phyloP scores from a whole-genome alignment of 2,329 filamentous ascomycete species.

The Fusarium poae region DNA sequence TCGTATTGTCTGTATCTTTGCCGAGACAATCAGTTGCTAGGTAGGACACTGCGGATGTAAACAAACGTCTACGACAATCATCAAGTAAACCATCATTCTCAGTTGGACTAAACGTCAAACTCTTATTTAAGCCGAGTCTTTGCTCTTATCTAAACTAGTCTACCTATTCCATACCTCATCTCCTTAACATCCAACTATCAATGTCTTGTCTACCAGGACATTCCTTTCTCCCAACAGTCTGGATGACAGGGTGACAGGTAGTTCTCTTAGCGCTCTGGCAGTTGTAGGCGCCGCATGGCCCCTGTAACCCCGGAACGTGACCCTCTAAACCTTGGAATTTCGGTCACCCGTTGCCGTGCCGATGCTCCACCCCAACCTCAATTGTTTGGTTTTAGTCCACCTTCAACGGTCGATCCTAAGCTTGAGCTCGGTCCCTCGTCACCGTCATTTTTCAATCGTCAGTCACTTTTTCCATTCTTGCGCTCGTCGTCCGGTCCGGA shows the following conservation, averaged over 20 bases:
- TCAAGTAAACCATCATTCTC: neutral
- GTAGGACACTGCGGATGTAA: neutral
- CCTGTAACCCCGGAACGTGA: slow-evolving; percentile 25
- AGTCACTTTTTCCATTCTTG: slow-evolving; percentile 28
- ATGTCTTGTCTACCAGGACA: slow-evolving; percentile 3
- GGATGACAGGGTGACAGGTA: slow-evolving; percentile 17
- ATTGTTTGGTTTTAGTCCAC: slow-evolving; percentile 26
- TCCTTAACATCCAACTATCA: slow-evolving; percentile 2
- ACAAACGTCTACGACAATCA: slow-evolving; percentile 18
- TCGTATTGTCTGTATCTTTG: neutral
- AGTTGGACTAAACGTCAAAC: neutral
- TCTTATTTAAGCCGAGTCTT: neutral
- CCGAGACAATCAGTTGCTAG: slow-evolving; percentile 1
- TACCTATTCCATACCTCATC: slow-evolving; percentile 3
- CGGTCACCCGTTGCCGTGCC: slow-evolving; percentile 29
- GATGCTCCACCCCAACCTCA: slow-evolving; percentile 21
- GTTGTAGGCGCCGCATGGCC: slow-evolving; percentile 20
- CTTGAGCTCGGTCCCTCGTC: slow-evolving; percentile 18
- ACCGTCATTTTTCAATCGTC: slow-evolving; percentile 12
- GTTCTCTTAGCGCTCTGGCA: slow-evolving; percentile 8
- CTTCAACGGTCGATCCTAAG: slow-evolving; percentile 15
- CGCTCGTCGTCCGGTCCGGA: slow-evolving; percentile 12
- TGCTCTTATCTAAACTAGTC: neutral
- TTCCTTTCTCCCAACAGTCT: slow-evolving; percentile 13
- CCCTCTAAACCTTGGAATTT: slow-evolving; percentile 29